A percentile compares a stretch with the other conserved stretches of the same genome.
Evolutionary conservation across 2,329 filamentous ascomycete species (phyloP).

Genomic region (Colletotrichum tamarilloi): DNA sequence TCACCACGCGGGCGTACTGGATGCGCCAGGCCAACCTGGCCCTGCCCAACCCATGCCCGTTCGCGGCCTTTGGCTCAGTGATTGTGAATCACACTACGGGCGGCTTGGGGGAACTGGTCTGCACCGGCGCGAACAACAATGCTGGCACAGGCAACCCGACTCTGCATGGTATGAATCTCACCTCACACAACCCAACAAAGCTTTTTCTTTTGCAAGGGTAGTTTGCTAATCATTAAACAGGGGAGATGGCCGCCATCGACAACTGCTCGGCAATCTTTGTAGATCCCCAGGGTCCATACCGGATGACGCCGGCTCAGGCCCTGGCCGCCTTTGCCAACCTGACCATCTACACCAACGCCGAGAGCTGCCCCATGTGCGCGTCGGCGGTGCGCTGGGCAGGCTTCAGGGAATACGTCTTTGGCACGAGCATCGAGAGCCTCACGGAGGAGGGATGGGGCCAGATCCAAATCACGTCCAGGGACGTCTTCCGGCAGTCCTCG

Average conservation of each 20-base stretch:
- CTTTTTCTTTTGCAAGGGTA: background rate
- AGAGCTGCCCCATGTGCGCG: constrained; percentile 69
- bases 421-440: constrained; percentile 60
- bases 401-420: constrained; percentile 66
- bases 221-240: constrained; percentile 39
- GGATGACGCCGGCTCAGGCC: constrained; percentile 52
- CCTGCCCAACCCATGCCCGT: constrained; percentile 62
- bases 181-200: too few relatives aligned
- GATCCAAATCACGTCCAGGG: constrained; percentile 56
- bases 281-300: constrained; percentile 56
- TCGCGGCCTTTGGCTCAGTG: constrained; percentile 63
- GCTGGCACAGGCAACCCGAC: constrained; percentile 59
- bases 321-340: constrained; percentile 57
- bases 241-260: constrained; percentile 65
- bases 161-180: constrained; percentile 54
- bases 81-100: constrained; percentile 65
- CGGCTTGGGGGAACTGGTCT: constrained; percentile 57
- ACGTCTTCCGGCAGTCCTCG: constrained; percentile 57
- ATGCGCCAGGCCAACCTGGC: constrained; percentile 62
- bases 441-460: constrained; percentile 61
- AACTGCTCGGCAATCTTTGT: constrained; percentile 63
- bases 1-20: constrained; percentile 58
- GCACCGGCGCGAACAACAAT: constrained; percentile 61
- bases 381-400: constrained; percentile 66
- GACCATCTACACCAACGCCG: constrained; percentile 67